Percentiles rank a stretch among this genome's conserved stretches.
Evolutionary conservation across 2,329 filamentous ascomycete genomes (phyloP).

Genomic region (Huntiella savannae): DNA sequence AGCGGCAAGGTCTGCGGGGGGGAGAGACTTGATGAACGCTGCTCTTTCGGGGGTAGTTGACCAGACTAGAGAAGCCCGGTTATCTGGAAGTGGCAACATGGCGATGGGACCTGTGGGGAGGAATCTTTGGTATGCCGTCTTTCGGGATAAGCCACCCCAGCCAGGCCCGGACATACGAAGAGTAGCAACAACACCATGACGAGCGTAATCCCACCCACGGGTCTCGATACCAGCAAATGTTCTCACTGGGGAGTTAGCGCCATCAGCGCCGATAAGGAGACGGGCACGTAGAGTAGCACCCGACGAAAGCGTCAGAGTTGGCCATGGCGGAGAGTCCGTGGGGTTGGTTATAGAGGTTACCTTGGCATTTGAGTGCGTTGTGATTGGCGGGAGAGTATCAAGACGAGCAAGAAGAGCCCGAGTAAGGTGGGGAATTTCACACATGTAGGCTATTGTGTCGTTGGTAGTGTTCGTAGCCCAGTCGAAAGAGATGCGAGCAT

Average conservation of each 20-base stretch:
- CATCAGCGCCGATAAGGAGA: conserved; percentile 80
- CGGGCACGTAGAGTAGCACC: conserved; percentile 56
- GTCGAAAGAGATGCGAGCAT: conserved; percentile 76
- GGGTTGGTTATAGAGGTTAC: conserved; percentile 62
- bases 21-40: conserved; percentile 56
- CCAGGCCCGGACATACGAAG: conserved; percentile 48
- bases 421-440: conserved; percentile 80
- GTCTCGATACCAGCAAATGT: conserved; percentile 72
- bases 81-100: conserved; percentile 72
- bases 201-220: conserved; percentile 80
- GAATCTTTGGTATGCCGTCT: conserved; percentile 87
- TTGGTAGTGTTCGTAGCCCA: conserved; percentile 25
- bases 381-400: conserved; percentile 46
- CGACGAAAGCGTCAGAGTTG: conserved; percentile 54
- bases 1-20: conserved; percentile 53
- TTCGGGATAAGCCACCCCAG: conserved; percentile 33
- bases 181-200: conserved; percentile 82
- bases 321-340: conserved; percentile 71
- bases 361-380: conserved; percentile 55
- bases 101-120: conserved; percentile 82
- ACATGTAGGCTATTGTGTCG: conserved; percentile 78
- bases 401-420: conserved; percentile 56
- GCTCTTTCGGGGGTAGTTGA: conserved; percentile 73
- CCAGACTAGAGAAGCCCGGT: conserved; percentile 78
- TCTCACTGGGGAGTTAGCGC: conserved; percentile 83